Base-by-base conservation (phyloP, 108 stramenopile genomes). In the Chaetoceros tenuissimus region DNA sequence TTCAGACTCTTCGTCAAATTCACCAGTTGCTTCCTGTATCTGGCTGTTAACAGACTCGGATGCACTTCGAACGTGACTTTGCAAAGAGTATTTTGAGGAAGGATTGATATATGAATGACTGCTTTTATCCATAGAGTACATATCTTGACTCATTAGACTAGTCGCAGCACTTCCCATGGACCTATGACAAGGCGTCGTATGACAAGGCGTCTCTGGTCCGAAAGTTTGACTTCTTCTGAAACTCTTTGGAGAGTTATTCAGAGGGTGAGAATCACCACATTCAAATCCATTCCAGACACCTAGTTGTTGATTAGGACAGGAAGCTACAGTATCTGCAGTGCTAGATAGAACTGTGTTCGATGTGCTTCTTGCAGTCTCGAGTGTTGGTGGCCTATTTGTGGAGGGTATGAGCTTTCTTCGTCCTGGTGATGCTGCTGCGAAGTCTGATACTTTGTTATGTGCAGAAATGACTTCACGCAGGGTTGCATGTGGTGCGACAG, bases 301-400 rank as follows among this genome's bases (percentile, higher is more conserved):
- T 50, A 60, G 89, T 25, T 77, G 77, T 10, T 77, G 82, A n/a
- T 69, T 75, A 3, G 63, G 79, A 53, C 78, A 81, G 13, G 72
- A 75, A 16, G 52, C 34, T 10, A 40, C 34, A 13, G 34, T 40
- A 40, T 40, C 13, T 5, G 34, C 34, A 10, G 34, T 40, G 34
- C 34, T 40, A 13, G 34, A 40, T 40, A 10, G 34, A 40, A 40
- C 34, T 13, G 34, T 40, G 8, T 10, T 10, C 8, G 34, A 40
- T 5, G 34, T 40, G 13, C 34, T 40, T 40, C 34, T 40, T 13
- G 13, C 34, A 40, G 34, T 10, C n/a, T n/a, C n/a, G 8, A 40
- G 34, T 10, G 13, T 40, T 10, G 5, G 34, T 10, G 34, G 34
- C 34, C 5, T 40, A 5, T 40, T 5, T 10, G 34, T 13, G 5